Conservation (phyloP, 2,329 filamentous ascomycete species). For the Talaromyces islandicus region DNA sequence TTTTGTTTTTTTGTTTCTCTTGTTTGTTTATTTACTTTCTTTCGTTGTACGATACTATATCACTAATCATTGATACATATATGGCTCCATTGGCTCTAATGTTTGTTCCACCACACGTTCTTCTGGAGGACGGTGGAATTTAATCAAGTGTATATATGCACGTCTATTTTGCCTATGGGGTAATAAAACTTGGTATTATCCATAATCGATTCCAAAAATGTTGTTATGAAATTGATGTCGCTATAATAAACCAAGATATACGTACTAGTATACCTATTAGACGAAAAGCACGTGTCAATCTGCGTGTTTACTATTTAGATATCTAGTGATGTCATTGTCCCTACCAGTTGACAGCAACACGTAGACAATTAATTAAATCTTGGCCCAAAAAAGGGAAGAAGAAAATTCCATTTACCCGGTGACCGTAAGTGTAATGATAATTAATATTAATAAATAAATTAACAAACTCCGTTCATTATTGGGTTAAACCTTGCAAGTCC, state of each 20-base stretch:
- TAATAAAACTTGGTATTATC: not conserved
- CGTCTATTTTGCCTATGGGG: not conserved
- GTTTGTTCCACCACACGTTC: not conserved
- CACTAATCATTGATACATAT: not conserved
- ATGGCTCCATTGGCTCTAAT: not conserved
- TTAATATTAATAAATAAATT: not conserved
- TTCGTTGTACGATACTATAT: slow-evolving; percentile 9
- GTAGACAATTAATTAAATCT: not conserved
- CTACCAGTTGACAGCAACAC: not conserved
- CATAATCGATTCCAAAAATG: too few relatives aligned
- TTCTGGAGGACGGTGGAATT: not conserved
- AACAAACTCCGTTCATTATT: not conserved
- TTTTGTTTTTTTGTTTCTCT: not conserved
- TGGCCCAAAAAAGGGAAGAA: too few relatives aligned
- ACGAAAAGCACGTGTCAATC: not conserved
- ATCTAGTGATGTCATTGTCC: not conserved
- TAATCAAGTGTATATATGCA: not conserved
- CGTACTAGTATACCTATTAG: not conserved
- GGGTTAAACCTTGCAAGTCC: not conserved
- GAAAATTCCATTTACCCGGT: not conserved
- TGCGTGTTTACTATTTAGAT: not conserved
- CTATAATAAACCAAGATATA: too few relatives aligned
- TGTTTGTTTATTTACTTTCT: not conserved
- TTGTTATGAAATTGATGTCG: too few relatives aligned
- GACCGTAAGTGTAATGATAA: not conserved